Conservation (phyloP, 768 basidiomycete species). For the Mycena rosella region DNA sequence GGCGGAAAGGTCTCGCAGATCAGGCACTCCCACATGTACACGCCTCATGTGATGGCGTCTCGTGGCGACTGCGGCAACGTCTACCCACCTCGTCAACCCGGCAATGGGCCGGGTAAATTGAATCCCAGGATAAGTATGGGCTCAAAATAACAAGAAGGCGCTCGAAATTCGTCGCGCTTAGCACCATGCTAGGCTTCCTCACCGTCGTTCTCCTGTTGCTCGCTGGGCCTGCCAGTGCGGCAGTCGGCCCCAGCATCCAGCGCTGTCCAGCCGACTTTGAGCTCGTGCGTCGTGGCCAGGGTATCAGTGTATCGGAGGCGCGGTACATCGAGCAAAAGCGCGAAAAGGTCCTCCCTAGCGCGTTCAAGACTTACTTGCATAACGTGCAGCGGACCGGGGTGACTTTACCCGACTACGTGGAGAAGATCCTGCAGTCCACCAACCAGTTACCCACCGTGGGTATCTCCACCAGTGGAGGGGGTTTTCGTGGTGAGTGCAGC, state of each 20-base stretch:
- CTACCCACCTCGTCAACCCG: no score
- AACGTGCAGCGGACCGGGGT: conserved; percentile 49
- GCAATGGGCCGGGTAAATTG: no score
- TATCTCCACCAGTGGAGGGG: conserved; percentile 68
- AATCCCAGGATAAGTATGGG: no score
- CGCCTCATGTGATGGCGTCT: no score
- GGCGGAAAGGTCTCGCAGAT: no score
- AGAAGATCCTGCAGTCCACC: conserved; percentile 42
- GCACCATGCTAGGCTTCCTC: not conserved
- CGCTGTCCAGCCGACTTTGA: conserved; percentile 32
- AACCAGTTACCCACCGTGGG: conserved; percentile 52
- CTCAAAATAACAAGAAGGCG: no score
- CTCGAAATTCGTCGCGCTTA: not conserved
- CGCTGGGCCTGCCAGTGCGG: conserved; percentile 8
- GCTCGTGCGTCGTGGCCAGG: conserved; percentile 43
- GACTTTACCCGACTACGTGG: conserved; percentile 50
- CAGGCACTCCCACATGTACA: no score
- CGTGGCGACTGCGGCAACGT: no score
- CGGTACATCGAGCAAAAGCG: conserved; percentile 52
- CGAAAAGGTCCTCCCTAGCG: conserved; percentile 50
- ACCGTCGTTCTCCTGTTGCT: conserved; percentile 17
- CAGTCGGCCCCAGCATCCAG: conserved; percentile 23
- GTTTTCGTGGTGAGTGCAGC: conserved; percentile 56
- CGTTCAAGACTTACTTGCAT: conserved; percentile 56
- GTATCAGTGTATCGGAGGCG: conserved; percentile 51